Evolutionary conservation across 2,329 filamentous ascomycete genomes (phyloP).

Genomic region (Penicillium sp.): DNA sequence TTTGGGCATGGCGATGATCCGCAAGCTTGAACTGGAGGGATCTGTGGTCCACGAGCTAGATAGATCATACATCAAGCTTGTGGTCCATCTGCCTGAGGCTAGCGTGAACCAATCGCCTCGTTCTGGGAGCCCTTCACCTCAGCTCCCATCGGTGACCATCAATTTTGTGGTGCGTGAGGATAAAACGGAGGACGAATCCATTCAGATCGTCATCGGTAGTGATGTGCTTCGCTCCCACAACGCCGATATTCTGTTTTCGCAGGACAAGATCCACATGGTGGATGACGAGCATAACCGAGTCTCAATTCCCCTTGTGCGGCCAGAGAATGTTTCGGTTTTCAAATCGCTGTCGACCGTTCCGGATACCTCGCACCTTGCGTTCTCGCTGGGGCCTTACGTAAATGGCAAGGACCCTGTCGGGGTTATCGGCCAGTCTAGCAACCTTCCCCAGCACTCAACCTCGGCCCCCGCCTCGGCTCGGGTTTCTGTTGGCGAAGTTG

Average conservation of each 20-base stretch:
- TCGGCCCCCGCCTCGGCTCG: slow-evolving; percentile 25
- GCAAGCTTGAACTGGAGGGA: slow-evolving; percentile 64
- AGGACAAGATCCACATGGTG: slow-evolving; percentile 80
- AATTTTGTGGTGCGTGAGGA: slow-evolving; percentile 66
- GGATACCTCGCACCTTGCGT: slow-evolving; percentile 11
- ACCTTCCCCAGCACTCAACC: slow-evolving; percentile 20
- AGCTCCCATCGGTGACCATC: slow-evolving; percentile 74
- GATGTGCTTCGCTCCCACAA: slow-evolving; percentile 80
- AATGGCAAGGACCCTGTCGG: slow-evolving; percentile 27
- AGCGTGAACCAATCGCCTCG: slow-evolving; percentile 67
- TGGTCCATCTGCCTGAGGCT: slow-evolving; percentile 86
- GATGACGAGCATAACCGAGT: slow-evolving; percentile 82
- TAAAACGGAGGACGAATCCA: slow-evolving; percentile 48
- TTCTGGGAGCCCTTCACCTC: slow-evolving; percentile 65
- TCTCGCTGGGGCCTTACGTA: slow-evolving; percentile 2
- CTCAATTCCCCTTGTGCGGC: slow-evolving; percentile 84
- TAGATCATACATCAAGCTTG: slow-evolving; percentile 63
- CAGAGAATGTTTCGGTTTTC: slow-evolving; percentile 77
- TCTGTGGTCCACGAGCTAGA: slow-evolving; percentile 63
- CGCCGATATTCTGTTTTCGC: slow-evolving; percentile 85
- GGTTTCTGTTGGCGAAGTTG: slow-evolving; percentile 21
- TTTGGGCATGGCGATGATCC: slow-evolving; percentile 69
- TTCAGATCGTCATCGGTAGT: slow-evolving; percentile 85
- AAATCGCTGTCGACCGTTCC: slow-evolving; percentile 64
- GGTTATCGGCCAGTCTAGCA: slow-evolving; percentile 30